Evolutionary conservation across 352 stramenopile genomes (phyloP), one percentile per base, ranked within the genome.

Genomic region (Pythium plurisporium): DNA sequence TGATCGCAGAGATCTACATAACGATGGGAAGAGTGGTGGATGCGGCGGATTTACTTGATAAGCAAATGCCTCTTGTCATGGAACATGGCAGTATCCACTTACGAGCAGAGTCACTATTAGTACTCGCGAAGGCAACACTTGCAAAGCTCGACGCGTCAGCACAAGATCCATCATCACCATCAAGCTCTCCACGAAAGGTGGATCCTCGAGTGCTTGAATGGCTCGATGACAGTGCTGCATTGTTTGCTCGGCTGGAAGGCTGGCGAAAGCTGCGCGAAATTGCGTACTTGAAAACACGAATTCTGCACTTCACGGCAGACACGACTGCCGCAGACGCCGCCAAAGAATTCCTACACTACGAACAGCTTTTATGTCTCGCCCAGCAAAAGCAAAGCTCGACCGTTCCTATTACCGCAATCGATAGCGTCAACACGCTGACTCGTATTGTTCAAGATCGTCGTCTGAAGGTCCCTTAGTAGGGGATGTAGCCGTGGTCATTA

Each of bases 61-160:
- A 79, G 19, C 74, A 89, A 41, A 89, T 89, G 77, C 54, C 74
- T 14, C 27, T 89, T 14, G 69, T 86, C n/a, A 79, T 83, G 58
- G 79, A 91, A 34, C 70, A 89, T 50, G 79, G 79, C 17, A 73
- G 62, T 26, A 61, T 88, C 29, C 49, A 77, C 51, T 19, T 89
- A 12, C 77, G 76, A 17, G 79, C 72, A 10, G 72, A 90, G 33
- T 76, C 72, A 5, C 61, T 86, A 27, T 59, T 90, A 0, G 30
- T 89, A 29, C 55, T 90, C 22, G 79, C 76, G 0, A 91, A 88
- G 36, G 71, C 62, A 5, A 65, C 63, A 36, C 49, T 91, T 23
- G 70, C 70, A 3, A 30, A 70, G 27, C 47, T 43, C 17, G 15
- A 34, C 22, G 34, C 12, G 15, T 34, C 20, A 4, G 47, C 30